Evolutionary conservation across 257 asterid species (phyloP), one percentile per base, ranked within the genome.

Genomic region (Ilex asprella): DNA sequence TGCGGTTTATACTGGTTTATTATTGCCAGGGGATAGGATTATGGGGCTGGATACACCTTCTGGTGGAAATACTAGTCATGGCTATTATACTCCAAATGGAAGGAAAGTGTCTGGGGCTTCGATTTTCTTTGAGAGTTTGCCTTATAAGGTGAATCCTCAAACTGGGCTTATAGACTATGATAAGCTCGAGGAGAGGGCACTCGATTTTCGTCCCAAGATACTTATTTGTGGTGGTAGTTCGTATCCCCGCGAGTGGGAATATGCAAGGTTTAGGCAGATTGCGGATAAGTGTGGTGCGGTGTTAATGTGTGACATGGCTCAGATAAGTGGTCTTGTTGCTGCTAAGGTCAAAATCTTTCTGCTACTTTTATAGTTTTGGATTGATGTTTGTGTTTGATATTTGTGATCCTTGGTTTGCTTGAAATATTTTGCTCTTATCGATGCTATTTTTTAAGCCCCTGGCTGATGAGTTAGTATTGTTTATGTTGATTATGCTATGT

Each of bases 1-100:
- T 61, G 89, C 97, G 16, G 97, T 85, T 10, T 89, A 86, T 63
- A 83, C 97, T 0, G 99, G 96, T 51, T 77, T 93, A 54, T 55
- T 93, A 73, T 72, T 81, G 30, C 99, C 99, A 0, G 96, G 97
- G 68, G 97, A 89, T 79, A 67, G 97, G 70, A 89, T 89, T 70
- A 89, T 89, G 95, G 97, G 97, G 65, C 69, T 89, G 79, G 97
- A 89, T 67, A 81, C 93, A 2, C 97, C 95, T 1, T 89, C 97
- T 30, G 97, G 97, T 35, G 99, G 99, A 44, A 89, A 93, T 66
- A 82, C 97, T 13, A 93, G 97, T 70, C 99, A 93, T 44, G 99
- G 99, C n/a, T 93, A 83, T 66, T 93, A 85, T 74, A 71, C 85
- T 56, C 97, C 99, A 1, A 89, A 89, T 71, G 99, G 99, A 58